Conservation (phyloP, 148 eudicot species). For the Bassia scoparia region DNA sequence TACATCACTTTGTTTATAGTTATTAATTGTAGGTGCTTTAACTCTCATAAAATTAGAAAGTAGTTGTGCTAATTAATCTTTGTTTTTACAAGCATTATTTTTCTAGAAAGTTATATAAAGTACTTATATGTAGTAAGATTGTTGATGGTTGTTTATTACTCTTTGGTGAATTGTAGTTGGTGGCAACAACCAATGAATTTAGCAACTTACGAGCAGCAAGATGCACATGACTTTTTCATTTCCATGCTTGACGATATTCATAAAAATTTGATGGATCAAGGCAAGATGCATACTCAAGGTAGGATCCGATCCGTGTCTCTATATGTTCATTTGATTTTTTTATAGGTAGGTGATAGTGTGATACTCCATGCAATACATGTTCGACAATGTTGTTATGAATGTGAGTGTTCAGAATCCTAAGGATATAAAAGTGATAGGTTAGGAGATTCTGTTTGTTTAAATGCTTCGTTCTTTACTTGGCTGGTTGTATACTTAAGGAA, state of each 20-base stretch:
- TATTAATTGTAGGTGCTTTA: conserved; percentile 5
- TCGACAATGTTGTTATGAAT: neutral
- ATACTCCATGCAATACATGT: neutral
- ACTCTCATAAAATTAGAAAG: conserved; percentile 1
- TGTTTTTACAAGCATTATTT: neutral
- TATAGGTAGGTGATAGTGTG: conserved; percentile 1
- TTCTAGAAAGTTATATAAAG: neutral
- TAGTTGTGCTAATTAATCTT: conserved; percentile 1
- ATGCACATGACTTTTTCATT: conserved; percentile 74
- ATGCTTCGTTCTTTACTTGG: conserved; percentile 13
- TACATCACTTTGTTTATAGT: conserved; percentile 15
- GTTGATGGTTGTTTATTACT: conserved; percentile 5
- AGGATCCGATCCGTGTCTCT: conserved; percentile 11
- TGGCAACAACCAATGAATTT: conserved; percentile 61
- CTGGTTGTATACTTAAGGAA: conserved; percentile 3
- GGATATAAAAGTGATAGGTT: too few relatives aligned
- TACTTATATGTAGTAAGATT: conserved; percentile 2
- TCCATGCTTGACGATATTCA: conserved; percentile 59
- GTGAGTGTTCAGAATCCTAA: neutral
- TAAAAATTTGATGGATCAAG: conserved; percentile 41
- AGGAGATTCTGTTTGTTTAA: conserved; percentile 5
- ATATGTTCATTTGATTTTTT: neutral
- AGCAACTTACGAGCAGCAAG: conserved; percentile 73
- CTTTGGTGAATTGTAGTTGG: conserved; percentile 47
- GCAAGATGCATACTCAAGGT: conserved; percentile 65